These are phyloP conservation scores for Musa acuminata DNA, from an alignment of 176 grass and related monocot species.

Conservation along the genomic window DNA sequence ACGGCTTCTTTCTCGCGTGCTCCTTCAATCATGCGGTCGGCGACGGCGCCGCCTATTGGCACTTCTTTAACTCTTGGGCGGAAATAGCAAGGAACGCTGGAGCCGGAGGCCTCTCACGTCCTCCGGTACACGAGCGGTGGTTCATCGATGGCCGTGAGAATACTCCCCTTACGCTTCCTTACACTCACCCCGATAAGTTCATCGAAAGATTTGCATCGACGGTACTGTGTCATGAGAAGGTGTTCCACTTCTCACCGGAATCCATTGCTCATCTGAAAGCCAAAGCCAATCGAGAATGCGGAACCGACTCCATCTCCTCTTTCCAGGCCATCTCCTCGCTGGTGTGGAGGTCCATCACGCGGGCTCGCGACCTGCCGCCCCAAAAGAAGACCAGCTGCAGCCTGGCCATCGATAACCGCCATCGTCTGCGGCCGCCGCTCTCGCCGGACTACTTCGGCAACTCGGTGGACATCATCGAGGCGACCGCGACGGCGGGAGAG, in stretches of 20 bases:
- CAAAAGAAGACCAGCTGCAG: conserved; percentile 30
- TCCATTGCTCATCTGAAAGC: conserved; percentile 36
- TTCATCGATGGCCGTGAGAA: conserved; percentile 29
- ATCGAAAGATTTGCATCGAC: conserved; percentile 20
- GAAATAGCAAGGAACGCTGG: conserved; percentile 20
- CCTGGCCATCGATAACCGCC: conserved; percentile 33
- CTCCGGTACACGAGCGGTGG: conserved; percentile 41
- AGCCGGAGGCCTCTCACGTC: not conserved
- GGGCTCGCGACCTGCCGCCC: conserved; percentile 14
- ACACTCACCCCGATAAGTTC: conserved; percentile 16
- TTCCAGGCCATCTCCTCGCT: conserved; percentile 50
- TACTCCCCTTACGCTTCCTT: conserved; percentile 35
- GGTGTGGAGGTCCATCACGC: conserved; percentile 50
- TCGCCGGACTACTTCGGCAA: conserved; percentile 46
- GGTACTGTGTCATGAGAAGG: conserved; percentile 22
- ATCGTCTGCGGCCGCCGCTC: conserved; percentile 36
- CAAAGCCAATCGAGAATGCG: conserved; percentile 27
- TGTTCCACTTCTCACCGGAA: conserved; percentile 47
- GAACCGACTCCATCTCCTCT: conserved; percentile 22
- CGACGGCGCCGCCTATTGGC: conserved; percentile 58
- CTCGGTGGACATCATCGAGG: conserved; percentile 10
- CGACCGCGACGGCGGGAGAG: conserved; percentile 16
- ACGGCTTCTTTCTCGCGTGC: conserved; percentile 52
- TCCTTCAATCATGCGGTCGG: conserved; percentile 48
- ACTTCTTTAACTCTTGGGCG: conserved; percentile 52